A percentile compares a stretch with the other conserved stretches of the same genome.
Evolutionary conservation across 2,329 filamentous ascomycete genomes (phyloP).

Genomic region (Neonectria coccinea): DNA sequence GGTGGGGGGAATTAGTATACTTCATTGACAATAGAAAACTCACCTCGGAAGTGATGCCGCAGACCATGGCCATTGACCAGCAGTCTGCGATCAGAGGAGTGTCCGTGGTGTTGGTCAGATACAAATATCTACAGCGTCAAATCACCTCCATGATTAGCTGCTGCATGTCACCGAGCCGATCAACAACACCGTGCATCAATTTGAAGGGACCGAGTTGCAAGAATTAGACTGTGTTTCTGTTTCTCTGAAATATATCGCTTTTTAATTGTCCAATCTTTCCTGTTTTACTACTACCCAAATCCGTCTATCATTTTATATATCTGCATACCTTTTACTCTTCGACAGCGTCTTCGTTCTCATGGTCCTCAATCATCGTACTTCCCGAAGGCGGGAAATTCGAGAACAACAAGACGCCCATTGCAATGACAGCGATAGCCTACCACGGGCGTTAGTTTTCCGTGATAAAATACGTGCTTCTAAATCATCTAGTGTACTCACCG

Average conservation of each 20-base stretch:
- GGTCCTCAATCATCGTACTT: slow-evolving; percentile 51
- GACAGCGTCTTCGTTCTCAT: slow-evolving; percentile 12
- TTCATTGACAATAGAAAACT: too few relatives aligned
- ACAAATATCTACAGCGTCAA: too few relatives aligned
- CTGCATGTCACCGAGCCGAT: too few relatives aligned
- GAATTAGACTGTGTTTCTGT: too few relatives aligned
- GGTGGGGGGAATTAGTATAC: too few relatives aligned
- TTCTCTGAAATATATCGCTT: not conserved
- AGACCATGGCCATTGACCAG: too few relatives aligned
- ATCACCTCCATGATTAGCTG: too few relatives aligned
- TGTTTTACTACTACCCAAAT: not conserved
- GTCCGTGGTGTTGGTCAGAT: too few relatives aligned
- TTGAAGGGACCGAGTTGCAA: too few relatives aligned
- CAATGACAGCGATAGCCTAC: slow-evolving; percentile 64
- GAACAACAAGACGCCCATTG: slow-evolving; percentile 54
- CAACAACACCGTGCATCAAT: too few relatives aligned
- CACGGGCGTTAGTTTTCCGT: slow-evolving; percentile 25
- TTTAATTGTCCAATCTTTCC: not conserved
- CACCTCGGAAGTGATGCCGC: too few relatives aligned
- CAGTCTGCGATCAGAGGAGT: too few relatives aligned
- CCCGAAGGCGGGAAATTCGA: slow-evolving; percentile 57
- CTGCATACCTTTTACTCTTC: not conserved
- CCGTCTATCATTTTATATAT: not conserved
- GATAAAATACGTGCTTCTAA: not conserved
- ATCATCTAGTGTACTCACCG: slow-evolving; percentile 54